Conservation (phyloP, 306 rosid genomes). For the Oemleria cerasiformis region DNA sequence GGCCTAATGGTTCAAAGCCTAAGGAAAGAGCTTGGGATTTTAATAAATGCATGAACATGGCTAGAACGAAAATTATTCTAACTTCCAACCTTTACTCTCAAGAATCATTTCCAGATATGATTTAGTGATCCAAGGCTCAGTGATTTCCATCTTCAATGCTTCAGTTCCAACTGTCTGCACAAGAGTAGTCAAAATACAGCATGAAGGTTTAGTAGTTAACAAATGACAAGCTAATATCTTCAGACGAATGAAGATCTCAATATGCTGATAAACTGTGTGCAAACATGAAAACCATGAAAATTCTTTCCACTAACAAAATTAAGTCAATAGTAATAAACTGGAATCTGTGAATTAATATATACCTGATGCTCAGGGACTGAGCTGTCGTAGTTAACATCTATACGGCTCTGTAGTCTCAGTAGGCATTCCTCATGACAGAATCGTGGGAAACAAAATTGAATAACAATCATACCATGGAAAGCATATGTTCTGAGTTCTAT, state of each 20-base stretch:
- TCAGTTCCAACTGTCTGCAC: slow-evolving; percentile 92
- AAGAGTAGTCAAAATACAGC: neutral
- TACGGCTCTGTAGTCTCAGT: slow-evolving; percentile 77
- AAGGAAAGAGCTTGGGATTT: neutral
- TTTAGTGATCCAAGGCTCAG: slow-evolving; percentile 91
- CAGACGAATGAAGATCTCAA: too few relatives aligned
- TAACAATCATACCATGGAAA: too few relatives aligned
- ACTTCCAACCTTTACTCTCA: slow-evolving; percentile 73
- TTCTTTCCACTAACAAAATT: slow-evolving; percentile 11
- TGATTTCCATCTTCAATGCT: slow-evolving; percentile 69
- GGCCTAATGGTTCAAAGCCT: slow-evolving; percentile 11
- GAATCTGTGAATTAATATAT: slow-evolving; percentile 22
- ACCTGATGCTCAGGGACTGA: slow-evolving; percentile 89
- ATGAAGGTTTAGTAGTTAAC: neutral
- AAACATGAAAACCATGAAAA: neutral
- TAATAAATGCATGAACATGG: neutral
- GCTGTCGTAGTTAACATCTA: slow-evolving; percentile 77
- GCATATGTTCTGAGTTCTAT: too few relatives aligned
- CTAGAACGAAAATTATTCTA: neutral
- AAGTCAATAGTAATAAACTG: slow-evolving; percentile 11
- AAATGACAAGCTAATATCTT: slow-evolving; percentile 3
- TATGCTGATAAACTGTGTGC: neutral
- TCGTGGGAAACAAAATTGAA: neutral
- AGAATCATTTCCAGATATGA: slow-evolving; percentile 98
- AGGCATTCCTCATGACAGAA: slow-evolving; percentile 81